Evolutionary conservation across 805 yeast species (phyloP), one percentile per base, ranked within the genome.

Genomic region (Kuraishia capsulata): DNA sequence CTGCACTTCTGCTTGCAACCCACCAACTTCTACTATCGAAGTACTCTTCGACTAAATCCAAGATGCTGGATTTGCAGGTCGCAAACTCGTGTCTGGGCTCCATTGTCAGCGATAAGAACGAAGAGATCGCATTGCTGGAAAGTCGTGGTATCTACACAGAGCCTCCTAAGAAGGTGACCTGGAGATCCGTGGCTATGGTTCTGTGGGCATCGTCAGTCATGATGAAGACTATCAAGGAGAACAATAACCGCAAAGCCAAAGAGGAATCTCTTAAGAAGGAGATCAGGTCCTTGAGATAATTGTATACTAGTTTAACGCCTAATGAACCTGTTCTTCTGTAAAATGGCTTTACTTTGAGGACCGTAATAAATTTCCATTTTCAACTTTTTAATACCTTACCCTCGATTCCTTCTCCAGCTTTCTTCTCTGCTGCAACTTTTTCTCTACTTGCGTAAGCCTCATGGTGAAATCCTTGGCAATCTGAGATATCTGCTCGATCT

Each of bases 401-500:
- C 13, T 24, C 11, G 28, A 24, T 9, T 9, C 9, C 13, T 9
- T 13, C 28, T 13, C 9, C 11, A 9, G 13, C 9, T 9, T 9
- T 24, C 20, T 9, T 31, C n/a, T 6, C 8, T 29, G 34, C 8
- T 31, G 8, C 21, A 54, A 31, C 24, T 47, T 39, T 3, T 18
- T 20, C 18, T 57, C 55, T 9, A 58, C 46, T 1, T 40, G 39
- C 9, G 33, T 23, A 18, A 60, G 37, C 31, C 65, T 42, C 2
- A 26, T 35, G 4, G 39, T 42, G 38, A 60, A 61, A 29, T 61
- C 65, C 24, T 45, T 42, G 4, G 36, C 40, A 30, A 58, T 55
- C 4, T 46, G 31, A 31, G 47, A 46, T 13, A 61, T 44, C 40
- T 61, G 65, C 28, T 56, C 57, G 24, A 61, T 37, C 40, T 59